Evolutionary conservation across 2,329 filamentous ascomycete genomes (phyloP).

Genomic region (Diaporthe ampelina): DNA sequence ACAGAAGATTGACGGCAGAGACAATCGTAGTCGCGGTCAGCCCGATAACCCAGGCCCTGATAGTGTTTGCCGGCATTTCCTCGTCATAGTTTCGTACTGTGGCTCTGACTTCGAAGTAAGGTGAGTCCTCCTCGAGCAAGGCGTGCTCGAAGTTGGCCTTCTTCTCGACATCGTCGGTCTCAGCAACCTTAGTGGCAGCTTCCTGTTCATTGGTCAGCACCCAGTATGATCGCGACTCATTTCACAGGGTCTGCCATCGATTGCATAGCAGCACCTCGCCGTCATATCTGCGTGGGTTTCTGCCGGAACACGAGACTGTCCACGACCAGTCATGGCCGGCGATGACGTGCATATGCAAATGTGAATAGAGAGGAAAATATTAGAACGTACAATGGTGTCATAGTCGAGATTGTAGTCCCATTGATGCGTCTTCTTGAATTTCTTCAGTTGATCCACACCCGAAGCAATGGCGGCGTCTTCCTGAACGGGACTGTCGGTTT

Average conservation of each 20-base stretch:
- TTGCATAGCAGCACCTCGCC: neutral
- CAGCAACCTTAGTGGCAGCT: constrained; percentile 34
- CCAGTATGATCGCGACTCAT: neutral
- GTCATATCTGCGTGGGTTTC: neutral
- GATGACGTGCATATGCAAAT: neutral
- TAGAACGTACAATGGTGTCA: constrained; percentile 35
- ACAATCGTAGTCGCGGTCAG: constrained; percentile 34
- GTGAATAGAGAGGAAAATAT: neutral
- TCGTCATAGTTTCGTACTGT: constrained; percentile 46
- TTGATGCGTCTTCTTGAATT: constrained; percentile 39
- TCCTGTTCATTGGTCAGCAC: constrained; percentile 7
- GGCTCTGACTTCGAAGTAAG: constrained; percentile 47
- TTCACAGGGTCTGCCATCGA: neutral
- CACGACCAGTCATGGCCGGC: neutral
- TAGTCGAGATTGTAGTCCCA: constrained; percentile 40
- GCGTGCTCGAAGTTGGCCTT: constrained; percentile 39
- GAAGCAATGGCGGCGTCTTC: constrained; percentile 28
- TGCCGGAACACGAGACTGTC: too few relatives aligned
- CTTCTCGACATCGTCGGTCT: constrained; percentile 40
- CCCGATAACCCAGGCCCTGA: constrained; percentile 39
- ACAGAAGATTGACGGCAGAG: constrained; percentile 37
- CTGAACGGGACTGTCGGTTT: neutral
- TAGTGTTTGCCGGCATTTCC: constrained; percentile 39
- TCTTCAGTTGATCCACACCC: constrained; percentile 38
- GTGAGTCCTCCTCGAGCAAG: constrained; percentile 38